phyloP scores from a whole-genome alignment of 305 asterid genomes.

The Fraxinus paxiana region DNA sequence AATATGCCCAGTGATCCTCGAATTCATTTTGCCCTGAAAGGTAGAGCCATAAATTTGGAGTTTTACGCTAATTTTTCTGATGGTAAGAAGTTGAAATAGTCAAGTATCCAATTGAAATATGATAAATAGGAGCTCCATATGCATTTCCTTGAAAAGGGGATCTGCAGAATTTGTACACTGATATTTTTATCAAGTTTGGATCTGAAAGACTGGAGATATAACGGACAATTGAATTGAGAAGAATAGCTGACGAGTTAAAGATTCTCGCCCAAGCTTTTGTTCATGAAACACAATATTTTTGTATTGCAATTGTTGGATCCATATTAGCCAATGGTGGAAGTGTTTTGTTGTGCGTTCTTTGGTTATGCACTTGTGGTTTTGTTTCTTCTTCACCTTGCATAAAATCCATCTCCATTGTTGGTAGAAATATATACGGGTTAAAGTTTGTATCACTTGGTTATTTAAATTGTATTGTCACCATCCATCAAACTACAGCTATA shows the following conservation, averaged over 20 bases:
- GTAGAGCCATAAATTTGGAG: background rate
- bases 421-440: background rate
- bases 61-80: background rate
- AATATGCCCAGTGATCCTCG: background rate
- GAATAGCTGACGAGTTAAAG: background rate
- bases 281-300: background rate
- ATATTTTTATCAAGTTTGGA: background rate
- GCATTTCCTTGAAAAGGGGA: background rate
- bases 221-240: slow-evolving; percentile 2
- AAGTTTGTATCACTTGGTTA: background rate
- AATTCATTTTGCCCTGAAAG: background rate
- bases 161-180: background rate
- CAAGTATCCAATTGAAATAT: background rate
- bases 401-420: background rate
- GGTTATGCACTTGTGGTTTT: background rate
- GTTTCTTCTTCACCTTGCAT: background rate
- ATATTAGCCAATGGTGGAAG: background rate
- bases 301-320: background rate
- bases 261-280: background rate
- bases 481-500: background rate
- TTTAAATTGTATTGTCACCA: background rate
- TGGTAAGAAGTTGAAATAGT: background rate
- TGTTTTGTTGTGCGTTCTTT: background rate
- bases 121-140: background rate
- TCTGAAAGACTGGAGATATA: background rate